Evolutionary conservation across 768 basidiomycete species (phyloP).

Genomic region (Rhodosporidiobolus sp.): DNA sequence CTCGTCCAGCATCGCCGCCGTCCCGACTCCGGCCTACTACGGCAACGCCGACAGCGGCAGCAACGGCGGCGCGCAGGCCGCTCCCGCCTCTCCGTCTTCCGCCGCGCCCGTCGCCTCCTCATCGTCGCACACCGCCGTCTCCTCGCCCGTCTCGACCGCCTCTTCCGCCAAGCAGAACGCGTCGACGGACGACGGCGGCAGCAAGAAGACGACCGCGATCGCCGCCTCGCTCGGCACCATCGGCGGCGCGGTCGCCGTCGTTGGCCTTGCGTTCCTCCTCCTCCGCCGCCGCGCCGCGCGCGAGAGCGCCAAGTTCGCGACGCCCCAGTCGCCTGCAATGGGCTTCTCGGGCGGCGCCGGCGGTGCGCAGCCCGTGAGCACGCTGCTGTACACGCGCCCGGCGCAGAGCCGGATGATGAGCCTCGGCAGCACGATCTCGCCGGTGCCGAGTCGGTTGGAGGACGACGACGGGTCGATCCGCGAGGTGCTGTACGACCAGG

Average conservation of each 20-base stretch:
- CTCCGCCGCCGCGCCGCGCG: conserved; percentile 18
- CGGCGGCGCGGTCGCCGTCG: conserved; percentile 29
- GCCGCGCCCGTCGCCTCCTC: neutral
- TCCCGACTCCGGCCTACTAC: neutral
- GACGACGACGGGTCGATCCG: neutral
- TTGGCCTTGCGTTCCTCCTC: conserved; percentile 13
- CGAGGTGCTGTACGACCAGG: neutral
- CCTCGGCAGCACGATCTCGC: conserved; percentile 34
- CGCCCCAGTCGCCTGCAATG: conserved; percentile 2
- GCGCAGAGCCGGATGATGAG: conserved; percentile 28
- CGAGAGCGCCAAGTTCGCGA: neutral
- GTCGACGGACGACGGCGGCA: neutral
- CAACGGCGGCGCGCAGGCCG: neutral
- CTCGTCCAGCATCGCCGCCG: neutral
- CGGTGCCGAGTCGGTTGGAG: neutral
- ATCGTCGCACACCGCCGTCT: neutral
- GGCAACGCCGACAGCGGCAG: neutral
- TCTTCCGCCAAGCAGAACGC: neutral
- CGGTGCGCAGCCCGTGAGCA: conserved; percentile 29
- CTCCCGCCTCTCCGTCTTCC: neutral
- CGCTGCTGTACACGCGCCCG: conserved; percentile 40
- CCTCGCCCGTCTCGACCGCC: neutral
- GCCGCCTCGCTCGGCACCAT: conserved; percentile 32
- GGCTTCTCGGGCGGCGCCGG: neutral
- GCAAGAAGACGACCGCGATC: conserved; percentile 8